These are phyloP conservation scores for Heritiera fomes DNA, from an alignment of 345 rosid species.

Conservation along the genomic window DNA sequence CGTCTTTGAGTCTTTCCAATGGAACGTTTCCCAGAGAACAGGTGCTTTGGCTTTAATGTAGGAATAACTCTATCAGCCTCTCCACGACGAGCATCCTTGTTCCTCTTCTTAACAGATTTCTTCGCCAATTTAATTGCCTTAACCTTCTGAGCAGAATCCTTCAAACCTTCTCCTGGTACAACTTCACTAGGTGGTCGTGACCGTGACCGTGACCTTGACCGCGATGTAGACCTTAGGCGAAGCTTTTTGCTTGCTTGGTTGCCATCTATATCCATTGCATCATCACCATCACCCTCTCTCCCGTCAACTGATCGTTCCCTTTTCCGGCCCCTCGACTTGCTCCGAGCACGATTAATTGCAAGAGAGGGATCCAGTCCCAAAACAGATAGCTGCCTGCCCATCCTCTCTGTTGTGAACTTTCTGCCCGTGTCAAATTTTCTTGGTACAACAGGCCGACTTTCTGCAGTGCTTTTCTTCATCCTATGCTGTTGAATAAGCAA, in stretches of 20 bases:
- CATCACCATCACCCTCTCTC: slow-evolving; percentile 28
- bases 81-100: slow-evolving; percentile 80
- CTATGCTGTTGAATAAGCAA: slow-evolving; percentile 59
- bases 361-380: slow-evolving; percentile 51
- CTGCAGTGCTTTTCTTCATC: slow-evolving; percentile 66
- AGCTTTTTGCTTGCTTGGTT: slow-evolving; percentile 61
- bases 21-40: slow-evolving; percentile 72
- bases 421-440: slow-evolving; percentile 58
- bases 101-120: slow-evolving; percentile 64
- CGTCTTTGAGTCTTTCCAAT: slow-evolving; percentile 76
- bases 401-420: slow-evolving; percentile 47
- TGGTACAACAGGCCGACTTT: slow-evolving; percentile 55
- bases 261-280: slow-evolving; percentile 53
- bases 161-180: slow-evolving; percentile 87
- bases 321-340: slow-evolving; percentile 59
- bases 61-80: slow-evolving; percentile 77
- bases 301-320: slow-evolving; percentile 52
- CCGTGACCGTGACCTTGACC: slow-evolving; percentile 55
- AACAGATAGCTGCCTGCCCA: slow-evolving; percentile 60
- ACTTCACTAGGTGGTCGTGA: slow-evolving; percentile 73
- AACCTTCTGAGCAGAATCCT: slow-evolving; percentile 66
- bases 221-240: slow-evolving; percentile 50
- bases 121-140: slow-evolving; percentile 45
- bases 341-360: slow-evolving; percentile 46
- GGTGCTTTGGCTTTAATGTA: slow-evolving; percentile 59